Evolutionary conservation across 2,329 filamentous ascomycete species (phyloP).

Genomic region (Pezicula carpinea): DNA sequence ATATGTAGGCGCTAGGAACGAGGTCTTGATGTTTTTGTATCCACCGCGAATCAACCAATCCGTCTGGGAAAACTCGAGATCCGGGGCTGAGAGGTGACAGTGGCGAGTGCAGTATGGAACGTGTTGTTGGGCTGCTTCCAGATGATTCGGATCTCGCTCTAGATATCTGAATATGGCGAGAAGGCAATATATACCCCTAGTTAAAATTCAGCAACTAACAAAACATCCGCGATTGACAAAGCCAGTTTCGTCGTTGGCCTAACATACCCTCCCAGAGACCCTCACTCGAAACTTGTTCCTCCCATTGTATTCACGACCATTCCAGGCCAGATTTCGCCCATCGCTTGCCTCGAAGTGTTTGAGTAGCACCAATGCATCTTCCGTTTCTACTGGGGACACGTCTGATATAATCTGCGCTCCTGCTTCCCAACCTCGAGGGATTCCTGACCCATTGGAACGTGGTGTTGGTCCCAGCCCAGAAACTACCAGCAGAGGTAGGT

Average conservation of each 20-base stretch:
- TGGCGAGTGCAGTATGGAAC: conserved; percentile 74
- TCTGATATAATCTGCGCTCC: conserved; percentile 65
- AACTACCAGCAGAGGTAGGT: conserved; percentile 77
- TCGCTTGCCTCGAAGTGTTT: conserved; percentile 63
- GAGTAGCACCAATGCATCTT: conserved; percentile 60
- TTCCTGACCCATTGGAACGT: conserved; percentile 26
- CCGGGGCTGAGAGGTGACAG: conserved; percentile 83
- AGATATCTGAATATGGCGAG: conserved; percentile 50
- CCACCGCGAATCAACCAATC: conserved; percentile 78
- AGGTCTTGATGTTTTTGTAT: conserved; percentile 82
- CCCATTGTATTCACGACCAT: conserved; percentile 45
- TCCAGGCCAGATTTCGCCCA: conserved; percentile 63
- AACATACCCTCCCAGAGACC: conserved; percentile 73
- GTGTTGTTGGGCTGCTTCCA: conserved; percentile 32
- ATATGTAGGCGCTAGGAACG: conserved; percentile 74
- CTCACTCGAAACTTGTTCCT: conserved; percentile 62
- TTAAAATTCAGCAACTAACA: conserved; percentile 19
- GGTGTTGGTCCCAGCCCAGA: conserved; percentile 62
- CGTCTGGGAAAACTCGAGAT: conserved; percentile 84
- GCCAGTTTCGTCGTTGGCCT: conserved; percentile 13
- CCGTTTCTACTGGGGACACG: conserved; percentile 59
- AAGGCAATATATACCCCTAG: conserved; percentile 49
- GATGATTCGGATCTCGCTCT: conserved; percentile 37
- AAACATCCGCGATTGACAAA: conserved; percentile 20
- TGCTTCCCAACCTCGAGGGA: conserved; percentile 14